Evolutionary conservation across 345 rosid genomes (phyloP).

Genomic region (Sonneratia alba): DNA sequence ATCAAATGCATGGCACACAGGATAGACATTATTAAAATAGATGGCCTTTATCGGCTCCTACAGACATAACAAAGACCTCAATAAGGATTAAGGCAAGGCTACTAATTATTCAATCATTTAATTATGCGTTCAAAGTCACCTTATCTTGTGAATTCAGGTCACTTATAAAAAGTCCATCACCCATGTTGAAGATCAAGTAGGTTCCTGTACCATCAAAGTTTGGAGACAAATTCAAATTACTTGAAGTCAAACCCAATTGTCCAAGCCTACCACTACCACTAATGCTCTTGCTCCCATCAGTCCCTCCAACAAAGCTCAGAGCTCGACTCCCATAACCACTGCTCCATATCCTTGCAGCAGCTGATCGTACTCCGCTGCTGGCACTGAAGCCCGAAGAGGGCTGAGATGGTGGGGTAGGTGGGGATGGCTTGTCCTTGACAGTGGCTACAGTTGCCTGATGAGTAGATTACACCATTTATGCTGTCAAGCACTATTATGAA

Average conservation of each 20-base stretch:
- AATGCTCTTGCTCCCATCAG: slow-evolving; percentile 72
- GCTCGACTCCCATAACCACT: slow-evolving; percentile 82
- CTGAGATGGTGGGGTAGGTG: slow-evolving; percentile 67
- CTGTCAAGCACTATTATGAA: background rate
- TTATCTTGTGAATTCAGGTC: slow-evolving; percentile 98
- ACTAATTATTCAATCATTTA: slow-evolving; percentile 3
- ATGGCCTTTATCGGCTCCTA: slow-evolving; percentile 98
- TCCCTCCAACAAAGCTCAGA: slow-evolving; percentile 85
- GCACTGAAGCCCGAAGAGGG: slow-evolving; percentile 71
- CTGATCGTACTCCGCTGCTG: slow-evolving; percentile 79
- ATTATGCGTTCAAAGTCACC: slow-evolving; percentile 32
- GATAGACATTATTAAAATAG: slow-evolving; percentile 87
- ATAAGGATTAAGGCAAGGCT: slow-evolving; percentile 6
- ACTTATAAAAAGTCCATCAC: slow-evolving; percentile 84
- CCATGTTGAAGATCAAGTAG: slow-evolving; percentile 88
- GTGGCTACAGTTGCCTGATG: slow-evolving; percentile 82
- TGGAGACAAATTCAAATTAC: slow-evolving; percentile 44
- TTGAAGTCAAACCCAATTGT: slow-evolving; percentile 58
- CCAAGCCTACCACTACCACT: slow-evolving; percentile 74
- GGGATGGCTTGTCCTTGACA: slow-evolving; percentile 85
- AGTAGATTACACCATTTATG: slow-evolving; percentile 11
- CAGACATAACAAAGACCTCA: slow-evolving; percentile 21
- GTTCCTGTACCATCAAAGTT: slow-evolving; percentile 97
- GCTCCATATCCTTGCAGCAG: slow-evolving; percentile 80
- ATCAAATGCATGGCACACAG: slow-evolving; percentile 94